A percentile compares a stretch with the other conserved stretches of the same genome.
These are phyloP conservation scores for Suhomyces vadensis DNA, from an alignment of 805 yeast species.

Conservation along the genomic window DNA sequence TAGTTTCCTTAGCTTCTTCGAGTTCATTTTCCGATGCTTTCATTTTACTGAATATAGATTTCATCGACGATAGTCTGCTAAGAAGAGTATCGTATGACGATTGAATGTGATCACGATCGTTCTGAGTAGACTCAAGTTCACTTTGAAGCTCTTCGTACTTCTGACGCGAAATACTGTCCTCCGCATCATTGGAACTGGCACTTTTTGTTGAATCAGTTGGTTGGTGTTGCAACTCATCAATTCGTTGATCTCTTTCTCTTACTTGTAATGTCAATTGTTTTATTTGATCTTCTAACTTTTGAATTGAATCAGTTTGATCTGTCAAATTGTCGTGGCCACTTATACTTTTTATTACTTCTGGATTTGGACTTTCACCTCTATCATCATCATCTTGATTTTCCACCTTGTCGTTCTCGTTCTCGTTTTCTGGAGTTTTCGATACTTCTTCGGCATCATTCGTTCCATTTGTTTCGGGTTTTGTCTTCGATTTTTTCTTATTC, in stretches of 20 bases:
- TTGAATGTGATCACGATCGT: constrained; percentile 58
- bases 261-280: constrained; percentile 8
- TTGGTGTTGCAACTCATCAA: constrained; percentile 34
- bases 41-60: constrained; percentile 68
- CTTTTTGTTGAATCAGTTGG: not conserved
- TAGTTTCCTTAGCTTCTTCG: constrained; percentile 49
- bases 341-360: no score
- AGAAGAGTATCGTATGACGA: constrained; percentile 61
- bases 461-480: constrained; percentile 14
- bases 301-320: not conserved
- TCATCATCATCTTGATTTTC: not conserved
- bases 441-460: not conserved
- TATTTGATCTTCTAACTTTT: constrained; percentile 9
- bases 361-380: no score
- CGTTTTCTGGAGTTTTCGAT: not conserved
- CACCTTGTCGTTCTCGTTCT: not conserved
- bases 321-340: not conserved
- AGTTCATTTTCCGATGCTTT: constrained; percentile 66
- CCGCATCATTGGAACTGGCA: not conserved
- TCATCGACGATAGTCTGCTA: constrained; percentile 70
- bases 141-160: constrained; percentile 7
- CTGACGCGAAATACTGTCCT: not conserved
- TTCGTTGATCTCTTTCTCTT: constrained; percentile 16
- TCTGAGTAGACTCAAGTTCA: constrained; percentile 15
- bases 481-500: constrained; percentile 24